Evolutionary conservation across 495 filamentous ascomycete genomes (phyloP), one percentile per base, ranked within the genome.

Genomic region (Annulohypoxylon maeteangense): DNA sequence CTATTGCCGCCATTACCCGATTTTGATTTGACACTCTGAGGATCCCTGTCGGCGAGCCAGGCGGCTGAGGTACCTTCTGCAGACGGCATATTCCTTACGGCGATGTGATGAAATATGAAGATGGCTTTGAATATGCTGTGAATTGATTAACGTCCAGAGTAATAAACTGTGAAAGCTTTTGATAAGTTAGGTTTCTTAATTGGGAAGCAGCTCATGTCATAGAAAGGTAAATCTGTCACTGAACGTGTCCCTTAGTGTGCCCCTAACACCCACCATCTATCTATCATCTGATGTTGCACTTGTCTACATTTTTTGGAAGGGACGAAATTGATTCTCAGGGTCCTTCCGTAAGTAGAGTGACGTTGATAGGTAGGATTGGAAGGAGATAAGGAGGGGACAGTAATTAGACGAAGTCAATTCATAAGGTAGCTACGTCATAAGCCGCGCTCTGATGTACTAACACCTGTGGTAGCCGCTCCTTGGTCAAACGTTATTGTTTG

Each of bases 1-100:
- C 70, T 56, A 65, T 69, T 64, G 62, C 70, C 70, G 61, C 70
- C 44, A 65, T 69, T 64, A 57, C 57, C 70, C 64, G 70, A 48
- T 32, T 18, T 48, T 50, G 55, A 61, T 50, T 55, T 65, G 29
- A 45, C n/a, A 14, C 20, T 44, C 34, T 34, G 62, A 48, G 56
- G 65, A 57, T 60, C 61, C 42, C 42, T 11, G 23, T 61, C 55
- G 55, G 65, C 54, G 6, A 53, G 40, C 12, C 62, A 63, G 55
- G 68, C 22, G 18, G 14, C 29, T 51, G 61, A 42, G 20, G 50
- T 1, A 36, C 38, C 58, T 32, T 29, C 32, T 10, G 55, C 25
- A 23, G 62, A 40, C 25, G 56, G 40, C 56, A 62, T 59, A 7
- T 29, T 16, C 10, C 56, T 11, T 16, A n/a, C 36, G 23, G 23